Base-by-base conservation (phyloP, 352 stramenopile species). In the Albugo laibachii region DNA sequence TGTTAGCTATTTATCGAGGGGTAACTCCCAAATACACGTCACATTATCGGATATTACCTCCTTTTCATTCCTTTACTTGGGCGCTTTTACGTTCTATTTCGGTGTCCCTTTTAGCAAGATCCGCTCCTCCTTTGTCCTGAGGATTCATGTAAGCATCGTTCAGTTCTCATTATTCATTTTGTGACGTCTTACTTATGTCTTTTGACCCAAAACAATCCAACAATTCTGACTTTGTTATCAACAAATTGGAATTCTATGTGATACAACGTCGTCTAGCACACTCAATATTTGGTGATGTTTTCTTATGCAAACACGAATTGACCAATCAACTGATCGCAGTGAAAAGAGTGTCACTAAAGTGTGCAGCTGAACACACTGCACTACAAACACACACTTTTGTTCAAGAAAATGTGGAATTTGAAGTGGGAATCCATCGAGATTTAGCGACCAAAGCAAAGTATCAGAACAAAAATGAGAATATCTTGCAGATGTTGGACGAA, bases 221-320 rank as follows among this genome's bases (percentile, higher is more conserved):
- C 24, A 31, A 3, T 31, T 8, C 24, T 31, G 24, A 31, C 8
- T 31, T 31, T 31, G 24, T 31, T 3, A 31, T 31, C 24, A 58
- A 58, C 38, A 66, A 80, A 57, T 56, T 89, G 52, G 71, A 89
- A 55, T 58, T 80, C 51, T 89, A 89, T 54, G 66, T 80, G 55
- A 86, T 89, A 55, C 67, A 85, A 58, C 65, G 69, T 50, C 66
- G 68, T 0, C 61, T 89, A 0, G 69, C 71, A 37, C 68, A 74
- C 4, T 71, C 76, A 39, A 70, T 89, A 27, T 89, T 85, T 54
- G 76, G 76, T 19, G 69, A 85, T 49, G 72, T 89, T 55, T 57
- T 89, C 41, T 61, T 89, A 44, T 85, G 73, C 50, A 53, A 66
- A 45, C 69, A 89, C 62, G 61, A 63, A 38, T 65, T 68, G 11